phyloP scores from a whole-genome alignment of 495 filamentous ascomycete genomes.

The Neurospora pannonica region DNA sequence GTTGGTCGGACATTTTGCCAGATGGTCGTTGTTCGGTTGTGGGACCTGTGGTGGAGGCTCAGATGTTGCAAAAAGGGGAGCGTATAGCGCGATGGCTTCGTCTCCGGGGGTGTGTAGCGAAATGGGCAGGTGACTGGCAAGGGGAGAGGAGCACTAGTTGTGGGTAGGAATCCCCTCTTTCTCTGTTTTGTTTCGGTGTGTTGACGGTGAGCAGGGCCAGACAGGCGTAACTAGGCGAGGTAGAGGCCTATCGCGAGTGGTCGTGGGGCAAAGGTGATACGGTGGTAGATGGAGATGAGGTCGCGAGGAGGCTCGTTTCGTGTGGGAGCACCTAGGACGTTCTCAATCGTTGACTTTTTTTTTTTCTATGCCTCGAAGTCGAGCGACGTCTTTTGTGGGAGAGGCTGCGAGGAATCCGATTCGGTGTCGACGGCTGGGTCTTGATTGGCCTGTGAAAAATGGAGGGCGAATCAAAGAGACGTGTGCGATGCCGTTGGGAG shows the following conservation, averaged over 20 bases:
- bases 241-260: not conserved
- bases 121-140: not conserved
- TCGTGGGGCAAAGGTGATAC: not conserved
- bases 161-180: not conserved
- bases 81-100: not conserved
- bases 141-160: not conserved
- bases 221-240: not conserved
- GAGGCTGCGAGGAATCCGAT: not conserved
- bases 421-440: not conserved
- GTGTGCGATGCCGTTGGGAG: not conserved
- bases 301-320: not conserved
- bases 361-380: not conserved
- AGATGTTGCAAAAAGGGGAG: not conserved
- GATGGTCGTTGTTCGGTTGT: not conserved
- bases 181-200: not conserved
- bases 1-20: constrained; percentile 35
- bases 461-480: not conserved
- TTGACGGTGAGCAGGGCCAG: not conserved
- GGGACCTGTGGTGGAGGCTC: not conserved
- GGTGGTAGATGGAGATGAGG: not conserved
- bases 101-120: not conserved
- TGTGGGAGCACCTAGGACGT: not conserved
- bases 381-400: not conserved
- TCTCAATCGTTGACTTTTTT: not conserved
- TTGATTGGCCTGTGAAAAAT: not conserved